Percentiles rank a stretch among this genome's conserved stretches.
These are phyloP conservation scores for Lentinula guzmanii DNA, from an alignment of 768 basidiomycete species.

Conservation along the genomic window DNA sequence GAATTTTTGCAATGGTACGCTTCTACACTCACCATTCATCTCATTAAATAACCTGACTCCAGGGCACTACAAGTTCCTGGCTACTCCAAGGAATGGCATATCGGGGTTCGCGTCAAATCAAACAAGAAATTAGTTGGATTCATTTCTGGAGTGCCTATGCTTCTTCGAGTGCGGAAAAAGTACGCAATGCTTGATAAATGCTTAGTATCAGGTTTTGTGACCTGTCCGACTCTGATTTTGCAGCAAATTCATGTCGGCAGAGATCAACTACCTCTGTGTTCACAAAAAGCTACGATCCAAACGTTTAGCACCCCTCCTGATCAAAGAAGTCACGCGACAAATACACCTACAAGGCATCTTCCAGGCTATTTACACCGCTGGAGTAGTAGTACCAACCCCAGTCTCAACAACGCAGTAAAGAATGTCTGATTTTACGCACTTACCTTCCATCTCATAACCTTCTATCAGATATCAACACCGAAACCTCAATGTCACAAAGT, in stretches of 20 bases:
- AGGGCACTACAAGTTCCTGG: constrained; percentile 96
- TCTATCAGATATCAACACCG: constrained; percentile 81
- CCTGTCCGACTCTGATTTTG: constrained; percentile 5
- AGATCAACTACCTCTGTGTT: constrained; percentile 96
- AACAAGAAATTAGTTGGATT: constrained; percentile 95
- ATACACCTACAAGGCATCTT: constrained; percentile 86
- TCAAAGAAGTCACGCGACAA: constrained; percentile 95
- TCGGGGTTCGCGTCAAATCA: constrained; percentile 87
- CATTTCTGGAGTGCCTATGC: constrained; percentile 88
- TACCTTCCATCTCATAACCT: constrained; percentile 4
- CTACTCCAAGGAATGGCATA: constrained; percentile 90
- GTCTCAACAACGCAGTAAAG: constrained; percentile 76
- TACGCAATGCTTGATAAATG: constrained; percentile 31
- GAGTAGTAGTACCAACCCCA: constrained; percentile 90
- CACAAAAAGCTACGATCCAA: constrained; percentile 98
- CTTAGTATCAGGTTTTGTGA: neutral
- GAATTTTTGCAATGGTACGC: constrained; percentile 88
- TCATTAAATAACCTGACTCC: neutral
- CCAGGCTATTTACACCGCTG: constrained; percentile 97
- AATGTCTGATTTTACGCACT: neutral
- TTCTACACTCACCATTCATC: neutral
- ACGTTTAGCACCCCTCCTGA: constrained; percentile 90
- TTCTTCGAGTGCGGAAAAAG: constrained; percentile 79
- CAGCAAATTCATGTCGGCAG: constrained; percentile 68
- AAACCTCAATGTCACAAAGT: constrained; percentile 84